phyloP scores from a whole-genome alignment of 306 rosid species.

The Carpinus fangiana region DNA sequence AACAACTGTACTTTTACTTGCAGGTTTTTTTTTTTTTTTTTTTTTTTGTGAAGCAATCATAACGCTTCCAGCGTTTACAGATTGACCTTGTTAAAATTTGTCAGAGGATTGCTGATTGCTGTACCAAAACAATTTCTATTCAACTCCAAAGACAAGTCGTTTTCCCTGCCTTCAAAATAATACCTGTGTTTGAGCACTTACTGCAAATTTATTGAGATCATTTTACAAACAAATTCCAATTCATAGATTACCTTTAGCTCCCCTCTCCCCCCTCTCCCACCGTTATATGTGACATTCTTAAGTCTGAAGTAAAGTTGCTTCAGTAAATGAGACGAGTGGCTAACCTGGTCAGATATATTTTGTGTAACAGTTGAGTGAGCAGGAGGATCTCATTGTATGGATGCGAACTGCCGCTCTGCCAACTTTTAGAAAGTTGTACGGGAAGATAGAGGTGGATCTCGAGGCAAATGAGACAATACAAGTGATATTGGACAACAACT shows the following conservation, averaged over 20 bases:
- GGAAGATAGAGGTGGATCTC: constrained; percentile 69
- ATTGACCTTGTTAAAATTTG: neutral
- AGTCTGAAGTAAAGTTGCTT: constrained; percentile 1
- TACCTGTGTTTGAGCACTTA: neutral
- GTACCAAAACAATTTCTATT: neutral
- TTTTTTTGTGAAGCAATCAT: no score
- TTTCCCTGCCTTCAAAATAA: neutral
- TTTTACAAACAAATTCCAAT: neutral
- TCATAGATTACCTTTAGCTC: neutral
- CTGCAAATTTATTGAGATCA: neutral
- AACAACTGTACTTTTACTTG: no score
- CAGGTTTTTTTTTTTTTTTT: no score
- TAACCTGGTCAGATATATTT: constrained; percentile 31
- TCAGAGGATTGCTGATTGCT: neutral
- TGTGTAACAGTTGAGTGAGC: constrained; percentile 61
- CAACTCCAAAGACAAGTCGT: neutral
- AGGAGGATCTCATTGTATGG: constrained; percentile 85
- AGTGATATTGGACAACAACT: constrained; percentile 50
- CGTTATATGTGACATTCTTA: neutral
- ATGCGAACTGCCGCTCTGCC: constrained; percentile 87
- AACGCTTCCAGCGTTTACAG: neutral
- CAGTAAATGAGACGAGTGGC: constrained; percentile 23
- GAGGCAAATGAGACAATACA: constrained; percentile 35
- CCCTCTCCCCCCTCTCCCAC: neutral
- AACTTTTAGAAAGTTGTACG: constrained; percentile 74